Percentiles rank a stretch among this genome's conserved stretches.
These are phyloP conservation scores for Dictyostelium brefeldianum DNA, from an alignment of 78 protist species.

Conservation along the genomic window DNA sequence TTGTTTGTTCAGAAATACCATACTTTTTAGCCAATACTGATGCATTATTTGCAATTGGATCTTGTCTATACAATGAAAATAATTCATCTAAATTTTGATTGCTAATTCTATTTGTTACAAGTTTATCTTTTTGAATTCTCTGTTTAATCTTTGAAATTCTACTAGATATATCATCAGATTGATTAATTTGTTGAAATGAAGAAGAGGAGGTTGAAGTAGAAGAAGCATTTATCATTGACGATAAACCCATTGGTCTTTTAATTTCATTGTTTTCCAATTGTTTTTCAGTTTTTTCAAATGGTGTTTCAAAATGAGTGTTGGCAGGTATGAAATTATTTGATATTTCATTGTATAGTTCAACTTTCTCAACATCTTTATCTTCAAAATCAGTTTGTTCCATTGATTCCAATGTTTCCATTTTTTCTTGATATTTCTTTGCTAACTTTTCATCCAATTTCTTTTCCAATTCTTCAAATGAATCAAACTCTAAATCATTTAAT, in stretches of 20 bases:
- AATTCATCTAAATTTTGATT: background rate
- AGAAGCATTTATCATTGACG: background rate
- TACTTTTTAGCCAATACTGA: background rate
- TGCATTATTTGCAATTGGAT: background rate
- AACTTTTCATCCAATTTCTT: conserved; percentile 2
- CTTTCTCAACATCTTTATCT: background rate
- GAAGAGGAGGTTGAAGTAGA: too few species aligned
- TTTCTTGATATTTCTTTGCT: conserved; percentile 6
- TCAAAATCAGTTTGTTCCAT: background rate
- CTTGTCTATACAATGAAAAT: conserved; percentile 35
- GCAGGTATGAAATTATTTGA: conserved; percentile 3
- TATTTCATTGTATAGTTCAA: background rate
- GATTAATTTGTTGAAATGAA: background rate
- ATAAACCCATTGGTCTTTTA: background rate
- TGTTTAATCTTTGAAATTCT: conserved; percentile 51
- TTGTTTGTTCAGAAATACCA: background rate
- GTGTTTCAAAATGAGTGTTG: background rate
- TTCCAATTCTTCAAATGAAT: conserved; percentile 20
- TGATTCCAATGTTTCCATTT: background rate
- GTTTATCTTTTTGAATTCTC: conserved; percentile 23
- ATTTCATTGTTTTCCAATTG: background rate
- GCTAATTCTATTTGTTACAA: background rate
- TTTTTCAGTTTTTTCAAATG: background rate
- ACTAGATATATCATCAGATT: conserved; percentile 10
- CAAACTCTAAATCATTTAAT: background rate